Conservation (phyloP, 2,329 filamentous ascomycete genomes). For the Colletotrichum plurivorum region DNA sequence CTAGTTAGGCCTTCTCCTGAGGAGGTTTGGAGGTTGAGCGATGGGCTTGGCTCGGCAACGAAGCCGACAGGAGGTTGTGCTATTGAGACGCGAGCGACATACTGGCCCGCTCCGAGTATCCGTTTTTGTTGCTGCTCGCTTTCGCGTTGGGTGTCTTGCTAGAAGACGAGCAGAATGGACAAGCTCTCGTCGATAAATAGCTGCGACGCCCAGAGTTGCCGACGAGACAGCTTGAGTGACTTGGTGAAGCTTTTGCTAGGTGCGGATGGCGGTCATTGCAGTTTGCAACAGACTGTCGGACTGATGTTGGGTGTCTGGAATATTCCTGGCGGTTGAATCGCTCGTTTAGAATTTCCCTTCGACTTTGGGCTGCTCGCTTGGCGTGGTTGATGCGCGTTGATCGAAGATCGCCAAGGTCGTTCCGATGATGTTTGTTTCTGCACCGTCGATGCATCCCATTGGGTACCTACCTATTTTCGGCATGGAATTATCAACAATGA, state of each 20-base stretch:
- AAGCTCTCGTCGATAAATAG: background rate
- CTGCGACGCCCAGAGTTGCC: background rate
- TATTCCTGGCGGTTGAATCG: too few species aligned
- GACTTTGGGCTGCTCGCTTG: background rate
- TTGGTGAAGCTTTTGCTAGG: background rate
- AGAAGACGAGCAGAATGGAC: background rate
- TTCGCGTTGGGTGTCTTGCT: background rate
- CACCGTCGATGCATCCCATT: background rate
- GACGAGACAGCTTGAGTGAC: background rate
- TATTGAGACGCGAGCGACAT: constrained; percentile 34
- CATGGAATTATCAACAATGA: too few species aligned
- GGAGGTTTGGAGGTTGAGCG: background rate
- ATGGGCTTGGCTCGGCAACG: constrained; percentile 7
- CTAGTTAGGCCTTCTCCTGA: background rate
- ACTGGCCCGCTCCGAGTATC: constrained; percentile 3
- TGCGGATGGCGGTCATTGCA: too few species aligned
- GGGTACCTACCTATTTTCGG: too few species aligned
- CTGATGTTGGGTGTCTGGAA: too few species aligned
- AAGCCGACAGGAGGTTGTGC: background rate
- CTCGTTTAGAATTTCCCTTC: constrained; percentile 3
- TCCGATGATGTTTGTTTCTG: constrained; percentile 3
- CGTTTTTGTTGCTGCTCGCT: background rate
- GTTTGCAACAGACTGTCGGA: too few species aligned
- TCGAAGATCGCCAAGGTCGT: constrained; percentile 15
- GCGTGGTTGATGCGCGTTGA: constrained; percentile 7